Evolutionary conservation across 805 yeast genomes (phyloP).

Genomic region (Brettanomyces sp.): DNA sequence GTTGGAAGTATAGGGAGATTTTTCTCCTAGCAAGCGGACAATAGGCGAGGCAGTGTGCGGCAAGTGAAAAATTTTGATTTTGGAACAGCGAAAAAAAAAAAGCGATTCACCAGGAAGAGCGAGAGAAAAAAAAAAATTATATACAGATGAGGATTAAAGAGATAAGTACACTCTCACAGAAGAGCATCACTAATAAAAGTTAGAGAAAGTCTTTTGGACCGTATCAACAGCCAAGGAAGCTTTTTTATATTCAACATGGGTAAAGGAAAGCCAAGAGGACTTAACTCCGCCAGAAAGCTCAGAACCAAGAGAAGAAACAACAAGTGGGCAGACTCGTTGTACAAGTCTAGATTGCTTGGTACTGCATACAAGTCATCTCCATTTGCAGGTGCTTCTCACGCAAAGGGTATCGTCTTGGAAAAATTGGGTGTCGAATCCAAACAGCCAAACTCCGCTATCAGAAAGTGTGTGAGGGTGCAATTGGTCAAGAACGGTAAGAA

Average conservation of each 20-base stretch:
- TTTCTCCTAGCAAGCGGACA: too few species aligned
- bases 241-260: constrained; percentile 60
- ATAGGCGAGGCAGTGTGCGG: too few species aligned
- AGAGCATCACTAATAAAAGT: too few species aligned
- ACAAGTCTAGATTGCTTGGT: constrained; percentile 98
- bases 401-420: constrained; percentile 99
- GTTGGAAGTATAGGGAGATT: too few species aligned
- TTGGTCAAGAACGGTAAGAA: constrained; percentile 99
- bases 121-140: too few species aligned
- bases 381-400: constrained; percentile 99
- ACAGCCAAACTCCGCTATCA: constrained; percentile 99
- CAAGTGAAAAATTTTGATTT: too few species aligned
- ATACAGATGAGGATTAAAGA: too few species aligned
- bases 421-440: constrained; percentile 99
- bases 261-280: constrained; percentile 99
- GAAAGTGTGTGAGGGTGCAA: constrained; percentile 99
- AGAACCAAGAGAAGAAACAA: constrained; percentile 99
- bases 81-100: too few species aligned
- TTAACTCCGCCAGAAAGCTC: constrained; percentile 99
- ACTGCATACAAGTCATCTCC: constrained; percentile 99
- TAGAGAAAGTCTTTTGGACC: too few species aligned
- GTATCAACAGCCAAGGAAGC: too few species aligned
- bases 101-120: too few species aligned
- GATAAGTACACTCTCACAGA: too few species aligned
- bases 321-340: constrained; percentile 99